These are phyloP conservation scores for Ascochyta pisi DNA, from an alignment of 2,329 filamentous ascomycete genomes.

Conservation along the genomic window DNA sequence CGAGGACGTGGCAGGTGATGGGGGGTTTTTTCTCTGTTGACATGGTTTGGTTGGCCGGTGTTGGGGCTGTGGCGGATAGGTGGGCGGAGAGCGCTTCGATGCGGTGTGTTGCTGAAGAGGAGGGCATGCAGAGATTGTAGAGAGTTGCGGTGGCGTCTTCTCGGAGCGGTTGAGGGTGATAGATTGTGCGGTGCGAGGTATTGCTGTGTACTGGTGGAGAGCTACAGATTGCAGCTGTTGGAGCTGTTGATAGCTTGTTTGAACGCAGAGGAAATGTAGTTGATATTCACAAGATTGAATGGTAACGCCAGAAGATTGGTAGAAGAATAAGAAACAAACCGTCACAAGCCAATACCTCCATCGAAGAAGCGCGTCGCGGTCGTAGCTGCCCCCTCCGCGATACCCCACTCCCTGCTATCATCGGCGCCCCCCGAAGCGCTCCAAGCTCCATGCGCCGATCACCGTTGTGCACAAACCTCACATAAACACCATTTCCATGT, in stretches of 20 bases:
- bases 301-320: not conserved
- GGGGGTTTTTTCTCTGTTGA: slow-evolving; percentile 51
- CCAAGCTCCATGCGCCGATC: slow-evolving; percentile 12
- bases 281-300: not conserved
- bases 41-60: slow-evolving; percentile 22
- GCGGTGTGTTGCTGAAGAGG: slow-evolving; percentile 23
- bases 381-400: slow-evolving; percentile 12
- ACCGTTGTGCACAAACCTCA: slow-evolving; percentile 9
- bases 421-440: slow-evolving; percentile 13
- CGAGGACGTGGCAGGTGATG: slow-evolving; percentile 88
- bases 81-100: slow-evolving; percentile 24
- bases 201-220: not conserved
- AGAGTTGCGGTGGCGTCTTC: not conserved
- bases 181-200: not conserved
- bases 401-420: slow-evolving; percentile 5
- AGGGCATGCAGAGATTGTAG: slow-evolving; percentile 24
- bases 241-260: not conserved
- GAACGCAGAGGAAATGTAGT: not conserved
- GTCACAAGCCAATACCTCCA: not conserved
- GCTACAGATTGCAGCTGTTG: not conserved
- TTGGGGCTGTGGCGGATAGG: slow-evolving; percentile 15
- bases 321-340: not conserved
- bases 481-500: not conserved
- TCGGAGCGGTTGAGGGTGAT: not conserved
- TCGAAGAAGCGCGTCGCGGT: not conserved